Evolutionary conservation across 345 rosid species (phyloP), one percentile per base, ranked within the genome.

Genomic region (Theobroma cacao): DNA sequence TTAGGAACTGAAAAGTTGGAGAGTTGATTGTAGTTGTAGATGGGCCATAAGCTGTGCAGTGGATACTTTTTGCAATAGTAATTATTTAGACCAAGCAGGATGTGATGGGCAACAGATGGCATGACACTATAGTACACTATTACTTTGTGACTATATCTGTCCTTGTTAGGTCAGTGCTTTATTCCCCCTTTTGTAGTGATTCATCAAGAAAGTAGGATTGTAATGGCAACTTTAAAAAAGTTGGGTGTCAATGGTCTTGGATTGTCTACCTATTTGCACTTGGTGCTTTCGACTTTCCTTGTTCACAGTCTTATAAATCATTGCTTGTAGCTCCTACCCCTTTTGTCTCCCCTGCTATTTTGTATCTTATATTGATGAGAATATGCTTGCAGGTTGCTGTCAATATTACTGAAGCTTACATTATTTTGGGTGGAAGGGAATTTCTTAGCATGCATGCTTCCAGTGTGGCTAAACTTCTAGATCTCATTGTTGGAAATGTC

Each of bases 401-500:
- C 78, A 88, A 83, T 80, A 90, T 96, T 72, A 82, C 92, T 61
- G 99, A 94, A 87, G 88, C 86, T 13, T 91, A 96, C 81, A 85
- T 96, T 78, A 82, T 92, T 77, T 75, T 94, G 89, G 97, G 92
- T 76, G 97, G 94, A 84, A 87, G 87, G 38, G 97, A 91, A 68
- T 92, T 92, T 89, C 85, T 94, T 17, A 91, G 84, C 66, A 78
- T 90, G 86, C 97, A 96, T 80, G 91, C 95, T 81, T 83, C 98
- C 81, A 88, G 67, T 80, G 89, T 96, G 60, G 97, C 98, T 71
- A 94, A 89, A 81, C 90, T 96, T 84, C 94, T 96, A 78, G 97
- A 96, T 87, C 84, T 94, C 76, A 87, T 96, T 76, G 92, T 96
- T 59, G 99, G 94, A 85, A 96, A 92, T 88, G 98, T 96, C 66